Conservation (phyloP, 225 moss, liverwort and hornwort species). For the Bryoerythrophyllum caledonicum region DNA sequence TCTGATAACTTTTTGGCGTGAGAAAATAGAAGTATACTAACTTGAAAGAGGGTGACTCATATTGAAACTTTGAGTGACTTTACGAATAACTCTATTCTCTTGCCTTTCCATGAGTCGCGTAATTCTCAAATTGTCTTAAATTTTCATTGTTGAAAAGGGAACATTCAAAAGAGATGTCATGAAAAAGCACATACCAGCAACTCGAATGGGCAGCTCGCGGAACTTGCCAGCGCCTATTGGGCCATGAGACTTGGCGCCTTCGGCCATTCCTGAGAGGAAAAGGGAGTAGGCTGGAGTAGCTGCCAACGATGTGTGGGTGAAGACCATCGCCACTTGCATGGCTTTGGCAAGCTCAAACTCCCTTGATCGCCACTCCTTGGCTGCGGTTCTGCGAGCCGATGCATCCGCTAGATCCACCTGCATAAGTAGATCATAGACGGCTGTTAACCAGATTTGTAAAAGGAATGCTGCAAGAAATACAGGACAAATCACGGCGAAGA, state of each 20-base stretch:
- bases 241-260: constrained; percentile 58
- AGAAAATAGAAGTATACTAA: too few species aligned
- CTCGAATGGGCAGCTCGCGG: constrained; percentile 57
- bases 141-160: not conserved
- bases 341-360: constrained; percentile 65
- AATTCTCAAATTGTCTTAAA: constrained; percentile 3
- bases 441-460: not conserved
- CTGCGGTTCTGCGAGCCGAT: constrained; percentile 53
- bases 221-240: constrained; percentile 63
- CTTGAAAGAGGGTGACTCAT: too few species aligned
- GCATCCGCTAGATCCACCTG: constrained; percentile 73
- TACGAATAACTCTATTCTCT: too few species aligned
- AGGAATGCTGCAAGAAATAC: not conserved
- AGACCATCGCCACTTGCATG: constrained; percentile 71
- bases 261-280: constrained; percentile 61
- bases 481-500: not conserved
- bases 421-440: constrained; percentile 22
- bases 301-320: constrained; percentile 55
- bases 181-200: constrained; percentile 36
- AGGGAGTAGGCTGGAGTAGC: constrained; percentile 60
- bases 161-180: not conserved
- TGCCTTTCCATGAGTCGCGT: not conserved
- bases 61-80: too few species aligned
- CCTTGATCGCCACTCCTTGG: constrained; percentile 50
- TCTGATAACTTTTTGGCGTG: too few species aligned